A percentile compares a stretch with the other conserved stretches of the same genome.
phyloP scores from a whole-genome alignment of 2,329 filamentous ascomycete species.

The Epichloe elymi region DNA sequence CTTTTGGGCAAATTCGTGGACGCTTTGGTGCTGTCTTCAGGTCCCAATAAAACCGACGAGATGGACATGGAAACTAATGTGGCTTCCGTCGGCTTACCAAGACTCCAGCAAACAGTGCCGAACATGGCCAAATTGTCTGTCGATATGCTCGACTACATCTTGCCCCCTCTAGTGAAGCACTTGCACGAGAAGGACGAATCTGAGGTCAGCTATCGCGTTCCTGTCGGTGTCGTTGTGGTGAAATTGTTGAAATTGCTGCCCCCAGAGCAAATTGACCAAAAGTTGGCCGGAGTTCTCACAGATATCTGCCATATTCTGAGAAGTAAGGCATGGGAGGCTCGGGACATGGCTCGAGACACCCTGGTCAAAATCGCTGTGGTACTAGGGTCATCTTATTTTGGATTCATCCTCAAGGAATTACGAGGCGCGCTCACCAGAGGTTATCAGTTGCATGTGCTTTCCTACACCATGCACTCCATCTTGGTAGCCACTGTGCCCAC shows the following conservation, averaged over 20 bases:
- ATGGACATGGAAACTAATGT: slow-evolving; percentile 29
- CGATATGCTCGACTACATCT: slow-evolving; percentile 61
- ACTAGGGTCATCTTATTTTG: slow-evolving; percentile 70
- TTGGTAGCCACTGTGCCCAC: slow-evolving; percentile 61
- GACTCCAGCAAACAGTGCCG: slow-evolving; percentile 54
- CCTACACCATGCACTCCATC: slow-evolving; percentile 88
- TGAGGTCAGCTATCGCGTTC: slow-evolving; percentile 83
- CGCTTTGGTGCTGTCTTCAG: slow-evolving; percentile 49
- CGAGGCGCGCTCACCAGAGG: slow-evolving; percentile 70
- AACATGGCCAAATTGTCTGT: slow-evolving; percentile 51
- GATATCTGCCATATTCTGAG: slow-evolving; percentile 89
- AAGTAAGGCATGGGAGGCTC: slow-evolving; percentile 75
- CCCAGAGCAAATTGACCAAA: slow-evolving; percentile 54
- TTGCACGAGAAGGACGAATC: slow-evolving; percentile 91
- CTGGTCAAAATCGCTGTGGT: slow-evolving; percentile 71
- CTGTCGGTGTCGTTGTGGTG: slow-evolving; percentile 76
- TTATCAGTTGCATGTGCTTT: slow-evolving; percentile 89
- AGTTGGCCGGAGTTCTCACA: slow-evolving; percentile 71
- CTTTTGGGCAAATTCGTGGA: slow-evolving; percentile 74
- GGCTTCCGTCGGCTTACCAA: slow-evolving; percentile 14
- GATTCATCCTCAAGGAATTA: slow-evolving; percentile 87
- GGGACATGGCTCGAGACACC: slow-evolving; percentile 84
- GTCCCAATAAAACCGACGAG: slow-evolving; percentile 21
- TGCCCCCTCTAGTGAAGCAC: slow-evolving; percentile 70
- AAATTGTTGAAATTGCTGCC: slow-evolving; percentile 78